phyloP scores from a whole-genome alignment of 306 rosid genomes.

The Prunus salicina region DNA sequence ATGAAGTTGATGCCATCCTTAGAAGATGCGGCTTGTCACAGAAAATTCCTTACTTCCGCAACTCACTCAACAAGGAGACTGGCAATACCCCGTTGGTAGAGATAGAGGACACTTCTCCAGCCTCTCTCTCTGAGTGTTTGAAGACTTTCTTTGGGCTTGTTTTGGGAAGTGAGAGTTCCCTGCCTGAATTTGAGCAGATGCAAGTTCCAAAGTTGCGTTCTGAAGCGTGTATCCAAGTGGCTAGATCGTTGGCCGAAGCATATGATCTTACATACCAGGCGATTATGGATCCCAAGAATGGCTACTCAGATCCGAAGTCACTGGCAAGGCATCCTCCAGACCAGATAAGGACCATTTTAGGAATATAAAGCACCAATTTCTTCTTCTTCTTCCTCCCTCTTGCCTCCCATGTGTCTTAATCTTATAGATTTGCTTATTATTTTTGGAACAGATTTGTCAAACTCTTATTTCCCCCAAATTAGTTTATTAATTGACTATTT shows the following conservation, averaged over 20 bases:
- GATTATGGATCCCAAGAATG: slow-evolving; percentile 84
- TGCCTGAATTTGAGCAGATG: slow-evolving; percentile 93
- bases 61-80: slow-evolving; percentile 36
- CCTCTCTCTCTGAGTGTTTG: slow-evolving; percentile 66
- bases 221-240: slow-evolving; percentile 80
- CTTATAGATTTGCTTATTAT: not conserved
- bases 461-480: not conserved
- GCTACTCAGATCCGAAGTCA: slow-evolving; percentile 81
- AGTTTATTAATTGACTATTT: not conserved
- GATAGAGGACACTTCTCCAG: slow-evolving; percentile 64
- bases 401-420: not conserved
- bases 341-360: slow-evolving; percentile 96
- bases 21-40: slow-evolving; percentile 66
- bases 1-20: slow-evolving; percentile 73
- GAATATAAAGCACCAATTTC: slow-evolving; percentile 51
- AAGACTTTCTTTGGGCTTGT: slow-evolving; percentile 78
- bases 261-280: slow-evolving; percentile 75
- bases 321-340: slow-evolving; percentile 97
- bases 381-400: slow-evolving; percentile 13
- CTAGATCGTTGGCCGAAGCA: slow-evolving; percentile 71
- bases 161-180: slow-evolving; percentile 83
- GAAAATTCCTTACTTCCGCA: slow-evolving; percentile 62
- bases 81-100: slow-evolving; percentile 66
- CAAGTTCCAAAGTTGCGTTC: slow-evolving; percentile 91
- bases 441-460: not conserved